Conservation (phyloP, 176 grass and related monocot genomes). For the Cenchrus fungigraminus region DNA sequence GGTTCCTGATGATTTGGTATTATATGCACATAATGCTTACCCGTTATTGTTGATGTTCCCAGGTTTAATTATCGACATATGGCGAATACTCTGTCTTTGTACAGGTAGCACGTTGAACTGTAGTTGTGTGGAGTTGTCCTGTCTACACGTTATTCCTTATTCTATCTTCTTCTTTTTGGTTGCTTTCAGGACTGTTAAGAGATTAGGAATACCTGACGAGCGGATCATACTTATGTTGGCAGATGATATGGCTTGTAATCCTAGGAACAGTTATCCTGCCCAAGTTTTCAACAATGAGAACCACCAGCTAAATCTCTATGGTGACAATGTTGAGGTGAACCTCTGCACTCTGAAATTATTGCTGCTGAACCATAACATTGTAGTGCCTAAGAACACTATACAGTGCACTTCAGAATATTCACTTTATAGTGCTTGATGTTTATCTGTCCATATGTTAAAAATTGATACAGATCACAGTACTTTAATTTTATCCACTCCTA, state of each 20-base stretch:
- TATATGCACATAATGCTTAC: conserved; percentile 4
- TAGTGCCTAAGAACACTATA: conserved; percentile 5
- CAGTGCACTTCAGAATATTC: not conserved
- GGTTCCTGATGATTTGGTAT: conserved; percentile 25
- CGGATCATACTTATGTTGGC: conserved; percentile 98
- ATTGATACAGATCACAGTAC: not conserved
- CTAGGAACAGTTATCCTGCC: conserved; percentile 93
- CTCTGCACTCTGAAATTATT: conserved; percentile 21
- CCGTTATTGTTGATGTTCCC: conserved; percentile 14
- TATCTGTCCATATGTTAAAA: not conserved
- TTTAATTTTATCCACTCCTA: not conserved
- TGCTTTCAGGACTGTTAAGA: conserved; percentile 82
- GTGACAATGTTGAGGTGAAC: conserved; percentile 93
- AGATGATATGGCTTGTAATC: conserved; percentile 96
- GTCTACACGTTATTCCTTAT: conserved; percentile 22
- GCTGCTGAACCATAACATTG: conserved; percentile 27
- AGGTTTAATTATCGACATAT: conserved; percentile 99
- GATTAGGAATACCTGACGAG: conserved; percentile 96
- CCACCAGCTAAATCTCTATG: conserved; percentile 96
- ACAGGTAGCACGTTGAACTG: conserved; percentile 60
- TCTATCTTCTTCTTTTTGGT: not conserved
- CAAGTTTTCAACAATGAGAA: conserved; percentile 99
- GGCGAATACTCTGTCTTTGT: conserved; percentile 92
- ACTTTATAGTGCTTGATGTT: not conserved
- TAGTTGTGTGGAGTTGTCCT: conserved; percentile 2